A percentile compares a stretch with the other conserved stretches of the same genome.
These are phyloP conservation scores for Spathaspora girioi DNA, from an alignment of 805 yeast species.

Conservation along the genomic window DNA sequence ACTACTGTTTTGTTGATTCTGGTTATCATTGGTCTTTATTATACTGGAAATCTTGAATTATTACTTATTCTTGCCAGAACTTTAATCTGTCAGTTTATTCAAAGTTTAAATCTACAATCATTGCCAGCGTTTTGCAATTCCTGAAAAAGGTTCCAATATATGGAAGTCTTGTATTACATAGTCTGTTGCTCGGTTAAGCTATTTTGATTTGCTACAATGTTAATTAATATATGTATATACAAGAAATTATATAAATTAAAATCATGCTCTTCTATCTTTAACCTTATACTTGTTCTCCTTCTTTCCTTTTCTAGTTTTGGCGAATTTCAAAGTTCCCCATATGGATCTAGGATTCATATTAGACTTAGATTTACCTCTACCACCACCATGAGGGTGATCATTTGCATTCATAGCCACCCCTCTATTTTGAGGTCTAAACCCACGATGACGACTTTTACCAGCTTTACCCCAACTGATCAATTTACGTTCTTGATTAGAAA, in stretches of 20 bases:
- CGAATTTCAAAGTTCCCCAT: conserved; percentile 96
- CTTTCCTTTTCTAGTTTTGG: conserved; percentile 90
- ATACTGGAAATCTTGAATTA: conserved; percentile 12
- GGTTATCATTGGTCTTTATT: conserved; percentile 8
- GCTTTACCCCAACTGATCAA: conserved; percentile 92
- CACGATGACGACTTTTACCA: conserved; percentile 88
- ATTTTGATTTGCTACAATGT: not conserved
- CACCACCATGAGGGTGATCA: conserved; percentile 99
- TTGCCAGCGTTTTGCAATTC: conserved; percentile 7
- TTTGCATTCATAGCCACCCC: conserved; percentile 98
- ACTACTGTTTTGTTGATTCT: conserved; percentile 4
- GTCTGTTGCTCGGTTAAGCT: no score
- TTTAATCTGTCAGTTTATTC: conserved; percentile 8
- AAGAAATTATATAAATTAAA: conserved; percentile 1
- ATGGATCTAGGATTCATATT: conserved; percentile 91
- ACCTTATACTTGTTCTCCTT: conserved; percentile 80
- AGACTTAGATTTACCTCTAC: conserved; percentile 98
- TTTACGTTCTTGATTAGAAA: conserved; percentile 90
- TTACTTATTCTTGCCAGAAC: conserved; percentile 5
- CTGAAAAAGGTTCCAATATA: not conserved
- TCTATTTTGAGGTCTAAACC: conserved; percentile 92
- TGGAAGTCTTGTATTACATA: no score
- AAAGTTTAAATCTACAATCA: conserved; percentile 1
- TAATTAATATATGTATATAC: conserved; percentile 5
- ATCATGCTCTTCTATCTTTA: conserved; percentile 59